Percentiles rank a stretch among this genome's conserved stretches.
These are phyloP conservation scores for Mortierella sp. DNA, from an alignment of 371 early-diverging fungal genomes.

Conservation along the genomic window DNA sequence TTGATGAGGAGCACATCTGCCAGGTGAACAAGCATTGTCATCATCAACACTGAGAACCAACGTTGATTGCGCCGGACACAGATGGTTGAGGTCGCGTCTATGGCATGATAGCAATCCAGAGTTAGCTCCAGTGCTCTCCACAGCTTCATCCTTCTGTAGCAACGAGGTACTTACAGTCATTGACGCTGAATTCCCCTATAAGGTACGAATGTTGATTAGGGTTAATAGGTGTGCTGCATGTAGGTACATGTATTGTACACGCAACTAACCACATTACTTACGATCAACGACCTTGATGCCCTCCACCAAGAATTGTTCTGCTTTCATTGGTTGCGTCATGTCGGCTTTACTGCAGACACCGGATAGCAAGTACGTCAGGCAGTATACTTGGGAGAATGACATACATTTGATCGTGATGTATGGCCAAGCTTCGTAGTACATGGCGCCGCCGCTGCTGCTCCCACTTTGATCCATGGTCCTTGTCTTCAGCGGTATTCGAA, in stretches of 20 bases:
- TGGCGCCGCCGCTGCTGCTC: background rate
- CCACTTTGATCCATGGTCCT: background rate
- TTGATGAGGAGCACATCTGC: slow-evolving; percentile 40
- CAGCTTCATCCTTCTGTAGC: too few species aligned
- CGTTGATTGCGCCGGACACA: slow-evolving; percentile 38
- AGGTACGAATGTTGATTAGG: background rate
- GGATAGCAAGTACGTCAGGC: slow-evolving; percentile 43
- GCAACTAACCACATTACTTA: too few species aligned
- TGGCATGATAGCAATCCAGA: background rate
- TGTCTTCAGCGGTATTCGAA: slow-evolving; percentile 22
- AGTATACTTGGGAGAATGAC: slow-evolving; percentile 51
- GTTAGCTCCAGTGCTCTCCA: too few species aligned
- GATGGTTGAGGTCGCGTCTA: slow-evolving; percentile 29
- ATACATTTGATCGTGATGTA: slow-evolving; percentile 44
- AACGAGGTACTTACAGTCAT: slow-evolving; percentile 29
- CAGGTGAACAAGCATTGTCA: slow-evolving; percentile 47
- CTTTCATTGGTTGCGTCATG: slow-evolving; percentile 40
- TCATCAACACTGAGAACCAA: slow-evolving; percentile 47
- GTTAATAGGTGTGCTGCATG: background rate
- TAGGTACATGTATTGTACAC: too few species aligned
- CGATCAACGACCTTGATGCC: slow-evolving; percentile 52
- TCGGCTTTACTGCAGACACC: slow-evolving; percentile 50
- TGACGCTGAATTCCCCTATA: slow-evolving; percentile 41
- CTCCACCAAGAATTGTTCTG: slow-evolving; percentile 40
- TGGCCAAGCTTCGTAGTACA: slow-evolving; percentile 1